These are phyloP conservation scores for Penicillium argentinense DNA, from an alignment of 495 filamentous ascomycete species.

Conservation along the genomic window DNA sequence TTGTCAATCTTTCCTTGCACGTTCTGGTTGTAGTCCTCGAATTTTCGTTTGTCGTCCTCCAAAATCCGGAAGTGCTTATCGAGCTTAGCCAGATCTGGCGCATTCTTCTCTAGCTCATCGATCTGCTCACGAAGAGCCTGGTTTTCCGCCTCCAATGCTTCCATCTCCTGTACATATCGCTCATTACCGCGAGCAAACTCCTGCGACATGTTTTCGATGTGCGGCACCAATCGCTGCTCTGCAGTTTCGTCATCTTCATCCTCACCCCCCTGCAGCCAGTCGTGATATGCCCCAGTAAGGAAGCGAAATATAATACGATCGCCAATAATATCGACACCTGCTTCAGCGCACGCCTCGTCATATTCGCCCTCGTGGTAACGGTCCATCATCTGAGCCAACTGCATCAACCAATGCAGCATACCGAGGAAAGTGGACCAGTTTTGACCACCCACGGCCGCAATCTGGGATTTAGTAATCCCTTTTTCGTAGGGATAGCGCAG, in stretches of 20 bases:
- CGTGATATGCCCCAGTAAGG: constrained; percentile 80
- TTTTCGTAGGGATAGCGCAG: constrained; percentile 92
- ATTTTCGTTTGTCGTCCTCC: constrained; percentile 88
- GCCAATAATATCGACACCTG: constrained; percentile 79
- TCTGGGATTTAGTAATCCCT: constrained; percentile 91
- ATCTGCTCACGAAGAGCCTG: constrained; percentile 76
- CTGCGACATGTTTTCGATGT: constrained; percentile 83
- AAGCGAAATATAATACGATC: constrained; percentile 95
- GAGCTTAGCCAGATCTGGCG: constrained; percentile 75
- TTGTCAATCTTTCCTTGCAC: constrained; percentile 80
- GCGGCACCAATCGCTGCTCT: constrained; percentile 70
- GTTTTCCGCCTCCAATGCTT: constrained; percentile 81
- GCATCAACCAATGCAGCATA: constrained; percentile 98
- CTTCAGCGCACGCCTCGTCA: constrained; percentile 84
- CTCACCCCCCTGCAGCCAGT: constrained; percentile 80
- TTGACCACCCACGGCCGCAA: constrained; percentile 88
- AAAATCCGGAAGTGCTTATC: constrained; percentile 83
- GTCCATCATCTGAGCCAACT: constrained; percentile 88
- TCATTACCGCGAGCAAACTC: constrained; percentile 84
- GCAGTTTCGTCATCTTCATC: constrained; percentile 83
- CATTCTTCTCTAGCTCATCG: constrained; percentile 80
- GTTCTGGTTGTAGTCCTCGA: constrained; percentile 83
- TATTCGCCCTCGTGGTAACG: constrained; percentile 71
- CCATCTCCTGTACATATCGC: constrained; percentile 76
- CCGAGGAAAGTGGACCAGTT: constrained; percentile 95